Evolutionary conservation across 2,329 filamentous ascomycete genomes (phyloP).

Genomic region (Rhynchosporium secalis): DNA sequence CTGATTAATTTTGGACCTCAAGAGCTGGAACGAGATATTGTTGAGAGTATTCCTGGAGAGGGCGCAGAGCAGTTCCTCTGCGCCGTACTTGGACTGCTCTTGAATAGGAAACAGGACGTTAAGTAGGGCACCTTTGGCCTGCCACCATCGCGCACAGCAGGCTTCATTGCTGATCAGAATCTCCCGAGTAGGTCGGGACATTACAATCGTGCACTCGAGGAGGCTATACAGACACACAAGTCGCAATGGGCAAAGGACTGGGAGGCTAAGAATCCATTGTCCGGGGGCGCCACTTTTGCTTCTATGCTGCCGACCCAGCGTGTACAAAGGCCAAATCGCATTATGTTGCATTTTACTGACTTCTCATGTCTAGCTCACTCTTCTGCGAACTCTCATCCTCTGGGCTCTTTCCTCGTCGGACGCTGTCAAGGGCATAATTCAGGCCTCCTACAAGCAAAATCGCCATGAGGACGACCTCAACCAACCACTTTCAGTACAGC

Average conservation of each 20-base stretch:
- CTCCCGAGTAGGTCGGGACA: constrained; percentile 71
- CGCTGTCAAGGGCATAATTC: constrained; percentile 75
- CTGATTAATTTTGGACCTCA: constrained; percentile 89
- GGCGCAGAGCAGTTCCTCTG: constrained; percentile 87
- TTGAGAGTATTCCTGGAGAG: constrained; percentile 75
- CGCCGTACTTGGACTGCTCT: constrained; percentile 79
- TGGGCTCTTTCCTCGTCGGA: constrained; percentile 93
- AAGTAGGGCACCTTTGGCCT: constrained; percentile 66
- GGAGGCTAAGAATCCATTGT: constrained; percentile 80
- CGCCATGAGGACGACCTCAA: constrained; percentile 78
- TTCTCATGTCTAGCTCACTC: constrained; percentile 61
- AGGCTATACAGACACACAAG: constrained; percentile 82
- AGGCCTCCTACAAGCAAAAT: constrained; percentile 83
- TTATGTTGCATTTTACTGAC: constrained; percentile 1
- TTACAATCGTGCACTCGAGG: constrained; percentile 89
- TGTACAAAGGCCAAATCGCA: constrained; percentile 52
- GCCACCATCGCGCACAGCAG: neutral
- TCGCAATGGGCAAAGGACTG: constrained; percentile 86
- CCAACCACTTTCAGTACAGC: constrained; percentile 84
- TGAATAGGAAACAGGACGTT: constrained; percentile 98
- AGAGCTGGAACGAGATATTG: constrained; percentile 86
- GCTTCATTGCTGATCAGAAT: constrained; percentile 28
- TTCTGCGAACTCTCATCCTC: constrained; percentile 79
- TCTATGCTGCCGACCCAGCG: constrained; percentile 79
- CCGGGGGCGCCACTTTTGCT: constrained; percentile 77